Percentiles rank a stretch among this genome's conserved stretches.
phyloP scores from a whole-genome alignment of 2,329 filamentous ascomycete genomes.

The Teratosphaeria gauchensis region DNA sequence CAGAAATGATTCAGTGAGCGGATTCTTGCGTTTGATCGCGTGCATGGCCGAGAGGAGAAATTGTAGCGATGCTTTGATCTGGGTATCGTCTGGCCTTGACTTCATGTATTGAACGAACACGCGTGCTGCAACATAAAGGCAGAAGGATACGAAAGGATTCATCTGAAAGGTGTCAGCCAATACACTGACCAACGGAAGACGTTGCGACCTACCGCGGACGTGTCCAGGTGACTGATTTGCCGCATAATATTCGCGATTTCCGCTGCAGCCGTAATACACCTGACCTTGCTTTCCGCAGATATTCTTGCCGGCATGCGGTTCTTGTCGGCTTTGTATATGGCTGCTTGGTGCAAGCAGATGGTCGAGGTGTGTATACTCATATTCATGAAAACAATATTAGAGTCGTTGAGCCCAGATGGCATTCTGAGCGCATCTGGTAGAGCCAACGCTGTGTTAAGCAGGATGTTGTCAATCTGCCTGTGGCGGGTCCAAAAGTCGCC shows the following conservation, averaged over 20 bases:
- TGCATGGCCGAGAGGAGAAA: conserved; percentile 89
- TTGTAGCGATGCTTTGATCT: conserved; percentile 69
- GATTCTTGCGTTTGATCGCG: conserved; percentile 76
- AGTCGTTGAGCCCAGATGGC: conserved; percentile 61
- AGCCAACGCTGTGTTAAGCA: conserved; percentile 76
- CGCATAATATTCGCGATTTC: conserved; percentile 94
- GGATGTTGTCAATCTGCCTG: conserved; percentile 75
- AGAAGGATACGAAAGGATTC: conserved; percentile 93
- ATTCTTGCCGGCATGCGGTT: conserved; percentile 68
- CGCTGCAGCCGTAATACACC: conserved; percentile 86
- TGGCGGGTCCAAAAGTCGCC: conserved; percentile 95
- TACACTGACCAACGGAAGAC: neutral
- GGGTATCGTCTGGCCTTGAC: conserved; percentile 75
- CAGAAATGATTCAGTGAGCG: conserved; percentile 86
- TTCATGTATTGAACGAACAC: conserved; percentile 97
- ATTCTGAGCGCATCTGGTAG: conserved; percentile 74
- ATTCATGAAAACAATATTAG: conserved; percentile 86
- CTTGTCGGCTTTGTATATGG: conserved; percentile 94
- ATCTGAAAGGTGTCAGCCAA: conserved; percentile 49
- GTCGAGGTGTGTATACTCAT: conserved; percentile 96
- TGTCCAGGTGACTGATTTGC: conserved; percentile 82
- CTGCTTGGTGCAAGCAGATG: conserved; percentile 95
- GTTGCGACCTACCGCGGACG: conserved; percentile 58
- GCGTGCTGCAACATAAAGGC: conserved; percentile 86
- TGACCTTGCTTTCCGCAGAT: conserved; percentile 78